Evolutionary conservation across 495 filamentous ascomycete genomes (phyloP).

Genomic region (Cudoniella acicularis): DNA sequence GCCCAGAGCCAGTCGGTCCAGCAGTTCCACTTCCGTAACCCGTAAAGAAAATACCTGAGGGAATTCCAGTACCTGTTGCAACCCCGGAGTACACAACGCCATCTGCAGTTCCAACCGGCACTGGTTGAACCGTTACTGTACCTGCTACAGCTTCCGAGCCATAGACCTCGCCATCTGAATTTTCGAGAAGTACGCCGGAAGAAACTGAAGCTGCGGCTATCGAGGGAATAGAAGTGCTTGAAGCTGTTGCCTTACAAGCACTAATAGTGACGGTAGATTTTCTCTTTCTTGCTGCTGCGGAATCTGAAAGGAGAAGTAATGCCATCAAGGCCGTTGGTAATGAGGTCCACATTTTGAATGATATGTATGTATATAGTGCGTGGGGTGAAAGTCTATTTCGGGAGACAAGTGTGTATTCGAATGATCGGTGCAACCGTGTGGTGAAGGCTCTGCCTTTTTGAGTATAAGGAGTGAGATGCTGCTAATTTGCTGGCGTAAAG

Average conservation of each 20-base stretch:
- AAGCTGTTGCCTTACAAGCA: neutral
- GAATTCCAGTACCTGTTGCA: neutral
- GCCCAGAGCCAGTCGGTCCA: neutral
- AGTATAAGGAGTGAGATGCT: neutral
- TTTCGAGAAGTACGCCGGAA: no score
- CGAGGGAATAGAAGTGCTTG: neutral
- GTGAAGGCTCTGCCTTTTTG: slow-evolving; percentile 1
- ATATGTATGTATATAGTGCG: neutral
- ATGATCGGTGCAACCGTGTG: neutral
- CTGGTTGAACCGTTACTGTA: slow-evolving; percentile 7
- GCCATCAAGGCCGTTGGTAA: slow-evolving; percentile 9
- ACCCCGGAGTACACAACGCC: neutral
- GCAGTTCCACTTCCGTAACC: neutral
- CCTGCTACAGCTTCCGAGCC: neutral
- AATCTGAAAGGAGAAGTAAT: slow-evolving; percentile 4
- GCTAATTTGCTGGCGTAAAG: no score
- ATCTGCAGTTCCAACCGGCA: neutral
- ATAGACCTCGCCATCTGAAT: neutral
- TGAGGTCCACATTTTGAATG: slow-evolving; percentile 8
- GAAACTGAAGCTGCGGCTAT: neutral
- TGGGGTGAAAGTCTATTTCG: neutral
- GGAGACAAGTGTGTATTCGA: neutral
- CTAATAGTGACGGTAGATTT: neutral
- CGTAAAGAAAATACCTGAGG: slow-evolving; percentile 10
- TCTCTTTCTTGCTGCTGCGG: neutral